A percentile compares a stretch with the other conserved stretches of the same genome.
These are phyloP conservation scores for Setomelanomma holmii DNA, from an alignment of 2,329 filamentous ascomycete species.

Conservation along the genomic window DNA sequence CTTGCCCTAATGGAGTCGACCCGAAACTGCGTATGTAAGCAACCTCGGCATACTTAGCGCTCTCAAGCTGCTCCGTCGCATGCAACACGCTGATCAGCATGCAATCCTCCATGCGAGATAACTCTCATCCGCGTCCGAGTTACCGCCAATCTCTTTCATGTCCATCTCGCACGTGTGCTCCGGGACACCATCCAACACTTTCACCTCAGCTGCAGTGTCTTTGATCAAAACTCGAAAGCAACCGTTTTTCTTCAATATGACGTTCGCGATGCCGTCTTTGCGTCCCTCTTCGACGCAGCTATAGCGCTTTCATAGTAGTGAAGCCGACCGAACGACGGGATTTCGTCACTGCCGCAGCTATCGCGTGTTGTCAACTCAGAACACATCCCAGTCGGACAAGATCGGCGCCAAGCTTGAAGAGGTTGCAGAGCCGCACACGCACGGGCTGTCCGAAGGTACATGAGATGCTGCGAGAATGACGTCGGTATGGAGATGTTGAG, in stretches of 20 bases:
- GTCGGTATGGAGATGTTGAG: slow-evolving; percentile 32
- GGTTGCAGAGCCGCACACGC: slow-evolving; percentile 37
- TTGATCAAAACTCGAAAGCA: neutral
- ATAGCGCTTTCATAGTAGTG: slow-evolving; percentile 15
- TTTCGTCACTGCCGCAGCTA: slow-evolving; percentile 20
- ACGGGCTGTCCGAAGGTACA: slow-evolving; percentile 34
- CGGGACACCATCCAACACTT: neutral
- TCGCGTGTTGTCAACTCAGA: slow-evolving; percentile 14
- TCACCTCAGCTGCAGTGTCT: neutral
- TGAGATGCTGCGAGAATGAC: slow-evolving; percentile 24
- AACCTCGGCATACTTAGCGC: neutral
- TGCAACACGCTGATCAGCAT: neutral
- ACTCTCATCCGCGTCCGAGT: slow-evolving; percentile 6
- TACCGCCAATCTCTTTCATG: neutral
- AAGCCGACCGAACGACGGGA: slow-evolving; percentile 14
- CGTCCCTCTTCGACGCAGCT: slow-evolving; percentile 2
- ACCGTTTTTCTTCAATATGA: neutral
- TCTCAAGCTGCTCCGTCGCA: neutral
- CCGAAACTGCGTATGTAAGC: slow-evolving; percentile 1
- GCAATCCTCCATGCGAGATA: neutral
- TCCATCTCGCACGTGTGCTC: neutral
- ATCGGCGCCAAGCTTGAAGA: slow-evolving; percentile 38
- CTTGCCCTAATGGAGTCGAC: neutral
- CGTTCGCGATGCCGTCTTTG: slow-evolving; percentile 20
- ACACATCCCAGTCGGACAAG: slow-evolving; percentile 25